Evolutionary conservation across 306 rosid species (phyloP).

Genomic region (Acacia acuminata): DNA sequence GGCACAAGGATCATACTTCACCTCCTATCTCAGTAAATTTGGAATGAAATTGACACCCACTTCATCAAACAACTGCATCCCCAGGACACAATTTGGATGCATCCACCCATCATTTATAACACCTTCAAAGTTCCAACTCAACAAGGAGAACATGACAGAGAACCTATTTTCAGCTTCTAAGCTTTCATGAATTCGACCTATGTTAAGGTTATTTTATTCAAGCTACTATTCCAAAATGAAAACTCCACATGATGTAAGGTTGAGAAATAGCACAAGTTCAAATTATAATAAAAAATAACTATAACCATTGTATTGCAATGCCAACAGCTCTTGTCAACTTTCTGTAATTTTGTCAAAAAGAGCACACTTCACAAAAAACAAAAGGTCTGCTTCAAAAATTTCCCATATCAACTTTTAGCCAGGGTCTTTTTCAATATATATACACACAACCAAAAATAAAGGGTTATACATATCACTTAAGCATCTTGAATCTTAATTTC

Average conservation of each 20-base stretch:
- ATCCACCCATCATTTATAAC: constrained; percentile 1
- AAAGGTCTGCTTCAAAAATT: constrained; percentile 9
- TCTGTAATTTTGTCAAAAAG: not conserved
- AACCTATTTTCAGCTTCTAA: constrained; percentile 17
- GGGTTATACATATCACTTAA: not conserved
- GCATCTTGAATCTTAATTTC: not conserved
- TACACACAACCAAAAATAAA: not conserved
- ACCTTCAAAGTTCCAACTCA: not conserved
- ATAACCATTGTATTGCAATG: constrained; percentile 2
- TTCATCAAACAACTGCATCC: constrained; percentile 1
- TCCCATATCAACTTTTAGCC: not conserved
- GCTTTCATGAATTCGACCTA: not conserved
- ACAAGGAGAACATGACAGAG: not conserved
- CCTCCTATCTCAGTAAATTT: constrained; percentile 6
- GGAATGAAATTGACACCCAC: not conserved
- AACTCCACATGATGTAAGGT: not conserved
- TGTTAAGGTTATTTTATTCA: constrained; percentile 1
- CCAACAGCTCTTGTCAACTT: not conserved
- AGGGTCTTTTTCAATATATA: not conserved
- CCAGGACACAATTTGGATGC: not conserved
- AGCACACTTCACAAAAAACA: not conserved
- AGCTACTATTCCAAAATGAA: constrained; percentile 13
- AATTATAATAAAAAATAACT: constrained; percentile 4
- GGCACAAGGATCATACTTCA: not conserved
- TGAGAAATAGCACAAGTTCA: not conserved